These are phyloP conservation scores for Colletotrichum truncatum DNA, from an alignment of 2,329 filamentous ascomycete species.

Conservation along the genomic window DNA sequence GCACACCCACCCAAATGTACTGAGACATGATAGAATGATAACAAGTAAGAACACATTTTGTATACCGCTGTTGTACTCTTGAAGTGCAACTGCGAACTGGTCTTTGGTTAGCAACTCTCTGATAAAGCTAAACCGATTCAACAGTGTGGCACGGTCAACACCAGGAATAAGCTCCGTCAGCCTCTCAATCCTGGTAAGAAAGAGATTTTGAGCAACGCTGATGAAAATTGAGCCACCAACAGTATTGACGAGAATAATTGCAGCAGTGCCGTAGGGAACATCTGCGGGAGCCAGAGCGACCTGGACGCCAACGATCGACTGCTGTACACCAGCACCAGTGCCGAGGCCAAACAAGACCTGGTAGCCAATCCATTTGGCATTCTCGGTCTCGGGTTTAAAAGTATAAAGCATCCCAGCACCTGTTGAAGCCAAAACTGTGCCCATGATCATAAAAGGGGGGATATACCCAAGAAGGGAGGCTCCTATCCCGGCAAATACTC, in stretches of 20 bases:
- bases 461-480: slow-evolving; percentile 12
- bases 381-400: neutral
- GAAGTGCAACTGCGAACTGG: neutral
- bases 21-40: neutral
- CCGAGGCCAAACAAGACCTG: slow-evolving; percentile 18
- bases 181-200: neutral
- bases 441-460: slow-evolving; percentile 7
- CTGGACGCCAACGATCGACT: slow-evolving; percentile 1
- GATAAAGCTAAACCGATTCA: slow-evolving; percentile 1
- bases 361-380: slow-evolving; percentile 22
- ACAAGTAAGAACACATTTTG: neutral
- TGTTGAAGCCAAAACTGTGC: neutral
- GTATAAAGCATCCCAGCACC: slow-evolving; percentile 11
- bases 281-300: neutral
- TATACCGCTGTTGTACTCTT: slow-evolving; percentile 3
- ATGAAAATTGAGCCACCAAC: slow-evolving; percentile 8
- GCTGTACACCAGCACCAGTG: slow-evolving; percentile 2
- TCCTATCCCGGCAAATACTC: neutral
- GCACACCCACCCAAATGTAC: neutral
- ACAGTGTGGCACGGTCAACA: neutral
- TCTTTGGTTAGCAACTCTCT: neutral
- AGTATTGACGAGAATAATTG: slow-evolving; percentile 7
- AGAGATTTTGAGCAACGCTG: slow-evolving; percentile 8
- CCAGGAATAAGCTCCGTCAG: neutral
- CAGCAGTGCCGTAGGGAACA: neutral